Evolutionary conservation across 2,329 filamentous ascomycete genomes (phyloP), one percentile per base, ranked within the genome.

Genomic region (Dactylonectria estremocensis): DNA sequence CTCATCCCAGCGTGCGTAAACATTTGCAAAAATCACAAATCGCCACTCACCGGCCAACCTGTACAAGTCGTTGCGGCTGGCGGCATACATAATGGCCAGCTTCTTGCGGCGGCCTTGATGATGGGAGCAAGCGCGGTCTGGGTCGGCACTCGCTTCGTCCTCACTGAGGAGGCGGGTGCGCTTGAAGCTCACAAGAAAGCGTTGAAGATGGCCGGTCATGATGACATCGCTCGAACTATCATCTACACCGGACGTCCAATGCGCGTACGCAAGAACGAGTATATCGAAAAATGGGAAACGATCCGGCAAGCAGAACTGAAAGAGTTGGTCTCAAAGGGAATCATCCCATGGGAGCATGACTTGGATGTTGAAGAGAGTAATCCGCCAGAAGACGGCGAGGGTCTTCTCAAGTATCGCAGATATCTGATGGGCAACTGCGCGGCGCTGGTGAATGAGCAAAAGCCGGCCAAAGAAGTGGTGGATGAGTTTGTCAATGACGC

Each of bases 171-270:
- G 87, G 96, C 96, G 63, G 95, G 96, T 78, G 96, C 96, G 10
- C 94, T 96, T 74, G 91, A 94, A 82, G 90, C 93, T 53, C 95
- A 99, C 88, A 96, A 98, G 86, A 95, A 99, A 80, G 94, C 95
- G 68, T 96, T 99, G 75, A 90, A 91, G 78, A 98, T 95, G 48
- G 90, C 96, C 60, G 90, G 93, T 74, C 97, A 96, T 81, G 95
- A 98, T 83, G 96, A 99, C 84, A 99, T 97, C 79, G 86, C 98
- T 80, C 93, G 94, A 80, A 99, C 96, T 55, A 94, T 98, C 82
- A 99, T 99, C 85, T 99, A 98, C 89, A 99, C 96, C 64, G 96
- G 96, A 62, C 93, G 96, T 66, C 96, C 96, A 35, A 88, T 99
- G 79, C 94, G 96, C 74, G 96, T 99, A 67, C 92, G 95, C 80